Base-by-base conservation (phyloP, 352 stramenopile species). In the Peronospora belbahrii region DNA sequence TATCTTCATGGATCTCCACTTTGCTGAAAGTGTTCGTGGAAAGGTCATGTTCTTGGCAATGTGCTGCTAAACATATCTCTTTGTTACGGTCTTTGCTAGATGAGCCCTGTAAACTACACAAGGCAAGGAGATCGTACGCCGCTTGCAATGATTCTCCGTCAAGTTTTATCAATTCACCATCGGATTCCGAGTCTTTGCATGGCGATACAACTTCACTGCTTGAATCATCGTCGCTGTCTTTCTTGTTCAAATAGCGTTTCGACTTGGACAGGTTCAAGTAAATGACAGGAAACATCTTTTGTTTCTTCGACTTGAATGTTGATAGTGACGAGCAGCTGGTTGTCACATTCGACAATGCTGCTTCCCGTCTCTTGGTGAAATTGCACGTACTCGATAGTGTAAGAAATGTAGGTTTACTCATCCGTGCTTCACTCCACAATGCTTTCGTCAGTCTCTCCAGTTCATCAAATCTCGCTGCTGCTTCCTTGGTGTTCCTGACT, bases 251-350 rank as follows among this genome's bases (percentile, higher is more conserved):
- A 39, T 63, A 61, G 23, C 57, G 59, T 54, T 85, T 85, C 20
- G 66, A 45, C 33, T 82, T 85, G 20, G 71, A 85, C 31, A 88
- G 33, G 24, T 85, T 85, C 63, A 88, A 77, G 67, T 88, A 88
- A 47, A 88, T 85, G 60, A 88, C 85, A 5, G 76, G 76, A 27
- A 88, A 75, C 32, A 76, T 65, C 24, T 77, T 75, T n/a, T 80
- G 67, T 24, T 71, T 74, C 60, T 74, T 80, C 4, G 52, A 36
- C 30, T 62, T 69, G 42, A 43, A 40, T 3, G 62, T 72, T n/a
- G 56, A 56, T 3, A 59, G 54, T 8, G 67, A 58, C 1, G 49
- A 65, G 23, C 67, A 30, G 8, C 56, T 58, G n/a, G n/a, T n/a
- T n/a, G n/a, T 24, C 53, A 59, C 10, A 47, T 59, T 25, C 63